Percentiles rank a stretch among this genome's conserved stretches.
Conservation (phyloP, 352 stramenopile genomes). For the Phytophthora brassicae region DNA sequence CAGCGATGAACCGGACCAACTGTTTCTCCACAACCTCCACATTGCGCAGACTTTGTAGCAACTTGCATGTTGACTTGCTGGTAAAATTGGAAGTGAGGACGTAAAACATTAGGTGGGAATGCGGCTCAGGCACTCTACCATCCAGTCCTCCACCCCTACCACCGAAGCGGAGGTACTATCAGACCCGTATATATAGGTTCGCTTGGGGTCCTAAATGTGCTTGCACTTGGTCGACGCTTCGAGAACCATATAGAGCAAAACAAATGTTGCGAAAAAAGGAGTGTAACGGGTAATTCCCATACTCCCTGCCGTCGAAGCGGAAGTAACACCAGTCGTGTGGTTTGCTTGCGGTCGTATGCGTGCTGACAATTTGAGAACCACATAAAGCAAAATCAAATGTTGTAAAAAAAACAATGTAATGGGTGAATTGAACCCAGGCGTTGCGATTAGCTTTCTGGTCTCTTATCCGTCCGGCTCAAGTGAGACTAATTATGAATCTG, state of each 20-base stretch:
- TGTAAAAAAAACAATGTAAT: no score
- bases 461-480: no score
- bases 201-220: background rate
- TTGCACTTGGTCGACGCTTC: conserved; percentile 1
- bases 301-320: no score
- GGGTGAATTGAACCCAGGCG: no score
- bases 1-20: background rate
- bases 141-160: background rate
- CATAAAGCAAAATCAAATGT: no score
- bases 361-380: no score
- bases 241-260: background rate
- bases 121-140: background rate
- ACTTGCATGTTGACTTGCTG: background rate
- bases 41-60: background rate
- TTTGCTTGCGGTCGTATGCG: no score
- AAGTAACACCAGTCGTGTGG: no score
- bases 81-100: background rate
- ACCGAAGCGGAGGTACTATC: background rate
- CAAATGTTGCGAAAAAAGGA: no score
- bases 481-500: no score
- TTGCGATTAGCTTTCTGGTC: no score
- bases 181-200: background rate
- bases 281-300: no score
- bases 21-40: background rate
- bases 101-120: background rate